Base-by-base conservation (phyloP, 140 eudicot genomes). In the Anethum foeniculum region DNA sequence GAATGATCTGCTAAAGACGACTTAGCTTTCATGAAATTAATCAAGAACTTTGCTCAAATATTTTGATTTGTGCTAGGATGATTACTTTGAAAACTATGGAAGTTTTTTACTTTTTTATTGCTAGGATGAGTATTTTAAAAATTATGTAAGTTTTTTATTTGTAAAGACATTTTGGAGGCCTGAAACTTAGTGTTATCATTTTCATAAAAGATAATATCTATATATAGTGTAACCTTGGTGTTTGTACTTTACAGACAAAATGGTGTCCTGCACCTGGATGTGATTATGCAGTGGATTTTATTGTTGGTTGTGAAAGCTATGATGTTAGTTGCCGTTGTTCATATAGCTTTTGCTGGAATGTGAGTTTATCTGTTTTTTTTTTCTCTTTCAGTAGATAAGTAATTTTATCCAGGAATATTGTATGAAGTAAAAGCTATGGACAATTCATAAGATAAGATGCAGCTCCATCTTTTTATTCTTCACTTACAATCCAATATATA, bases 181-280 rank as follows among this genome's bases (percentile, higher is more conserved):
- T 25, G 28, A 9, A 62, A 2, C 13, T 62, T n/a, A 10, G 34
- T 62, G 69, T 8, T 64, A n/a, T 64, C 7, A 64, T 27, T 28
- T n/a, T 25, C 6, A 2, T 62, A 7, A 7, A 60, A 60, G 4
- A 21, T 60, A 6, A 56, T 18, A 56, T 56, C 27, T 56, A 21
- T 60, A 23, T 21, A 9, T 7, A 56, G 7, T n/a, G n/a, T 67
- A 67, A 67, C 43, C 21, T 67, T 16, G 43, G 41, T 30, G 41
- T 71, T 52, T 28, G 8, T 19, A 25, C 81, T 39, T 52, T 60
- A 19, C 83, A 95, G 99, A 93, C 99, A 72, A 95, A 95, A 85
- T 95, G 99, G 99, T 95, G 99, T 82, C 99, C 99, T 10, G 99
- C 97, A 79, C 99, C 99, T 72, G 99, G 99, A 23, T 96, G 99